Base-by-base conservation (phyloP, 352 stramenopile genomes). In the Phytophthora cryptogea region DNA sequence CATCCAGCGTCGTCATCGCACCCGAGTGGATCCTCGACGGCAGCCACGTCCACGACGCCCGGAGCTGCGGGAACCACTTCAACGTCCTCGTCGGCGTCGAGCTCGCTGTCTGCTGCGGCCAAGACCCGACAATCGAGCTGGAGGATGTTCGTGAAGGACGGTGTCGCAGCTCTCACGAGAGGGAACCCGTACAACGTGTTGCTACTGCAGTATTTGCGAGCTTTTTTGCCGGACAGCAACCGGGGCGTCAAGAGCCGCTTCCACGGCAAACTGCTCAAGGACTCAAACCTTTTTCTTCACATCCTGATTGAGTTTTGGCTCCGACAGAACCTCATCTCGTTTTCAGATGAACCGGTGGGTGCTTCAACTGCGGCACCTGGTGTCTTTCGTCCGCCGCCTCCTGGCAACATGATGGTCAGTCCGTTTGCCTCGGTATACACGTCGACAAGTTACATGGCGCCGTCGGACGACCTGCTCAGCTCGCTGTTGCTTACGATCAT, bases 271-370 rank as follows among this genome's bases (percentile, higher is more conserved):
- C 60, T 91, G 32, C 56, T 91, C 27, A 83, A 94, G 61, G 66
- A 86, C 54, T 84, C 83, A 30, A 92, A 86, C 60, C 69, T 94
- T 3, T 94, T 95, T 58, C 70, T 95, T 23, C 83, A 94, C 54
- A 84, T 90, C 36, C 52, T 94, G 37, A 93, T 95, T 17, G 87
- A 95, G 55, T 92, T 92, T 46, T 95, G 87, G 87, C 70, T 95
- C 42, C 82, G 80, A n/a, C 87, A 95, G 56, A 95, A 95, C 58
- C 76, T 92, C 47, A 92, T 95, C 47, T 73, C 85, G 54, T 94
- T 92, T 50, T 85, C 83, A 0, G 77, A 92, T 48, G 83, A 87
- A n/a, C 58, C 74, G 3, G 36, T 68, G 4, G 54, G 50, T 14
- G 54, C 54, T 8, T 70, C 68, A 1, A 70, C 58, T 49, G 59